Evolutionary conservation across 495 filamentous ascomycete genomes (phyloP).

Genomic region (Aspergillus heteromorphus): DNA sequence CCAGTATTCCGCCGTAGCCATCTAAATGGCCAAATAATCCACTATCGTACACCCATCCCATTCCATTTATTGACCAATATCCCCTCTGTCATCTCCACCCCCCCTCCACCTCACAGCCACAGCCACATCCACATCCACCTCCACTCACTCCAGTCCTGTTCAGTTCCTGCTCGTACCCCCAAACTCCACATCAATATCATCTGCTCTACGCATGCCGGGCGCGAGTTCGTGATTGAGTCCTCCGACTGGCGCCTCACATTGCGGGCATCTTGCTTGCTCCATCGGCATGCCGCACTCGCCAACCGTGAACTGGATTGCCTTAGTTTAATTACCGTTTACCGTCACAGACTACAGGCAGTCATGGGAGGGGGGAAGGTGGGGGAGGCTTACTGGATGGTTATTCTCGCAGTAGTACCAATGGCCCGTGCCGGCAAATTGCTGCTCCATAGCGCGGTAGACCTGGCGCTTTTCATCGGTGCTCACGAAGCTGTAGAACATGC

Average conservation of each 20-base stretch:
- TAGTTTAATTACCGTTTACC: too few relatives aligned
- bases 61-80: too few relatives aligned
- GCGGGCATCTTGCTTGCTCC: slow-evolving; percentile 54
- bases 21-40: too few relatives aligned
- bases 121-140: neutral
- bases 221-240: slow-evolving; percentile 49
- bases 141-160: neutral
- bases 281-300: slow-evolving; percentile 70
- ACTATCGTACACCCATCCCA: too few relatives aligned
- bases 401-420: slow-evolving; percentile 65
- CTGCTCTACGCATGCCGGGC: slow-evolving; percentile 41
- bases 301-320: slow-evolving; percentile 45
- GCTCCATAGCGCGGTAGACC: slow-evolving; percentile 46
- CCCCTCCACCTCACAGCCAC: too few relatives aligned
- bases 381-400: slow-evolving; percentile 45
- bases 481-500: slow-evolving; percentile 35
- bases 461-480: slow-evolving; percentile 35
- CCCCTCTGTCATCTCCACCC: neutral
- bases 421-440: slow-evolving; percentile 46
- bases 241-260: slow-evolving; percentile 56
- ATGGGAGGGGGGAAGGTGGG: neutral
- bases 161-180: neutral
- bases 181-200: slow-evolving; percentile 44
- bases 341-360: too few relatives aligned
- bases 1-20: too few relatives aligned